Base-by-base conservation (phyloP, 257 asterid species). In the Craterostigma plantagineum region DNA sequence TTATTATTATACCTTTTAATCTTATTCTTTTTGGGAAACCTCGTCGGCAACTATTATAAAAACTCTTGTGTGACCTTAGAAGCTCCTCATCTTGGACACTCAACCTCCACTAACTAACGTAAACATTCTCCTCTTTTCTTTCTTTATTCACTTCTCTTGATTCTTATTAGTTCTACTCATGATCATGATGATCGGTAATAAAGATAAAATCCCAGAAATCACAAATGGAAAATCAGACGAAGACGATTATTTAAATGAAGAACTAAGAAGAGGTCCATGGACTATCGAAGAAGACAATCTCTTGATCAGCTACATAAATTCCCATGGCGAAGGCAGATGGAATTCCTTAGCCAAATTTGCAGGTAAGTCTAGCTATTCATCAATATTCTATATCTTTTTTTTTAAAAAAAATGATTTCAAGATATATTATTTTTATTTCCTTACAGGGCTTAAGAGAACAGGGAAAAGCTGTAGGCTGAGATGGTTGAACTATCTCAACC, bases 321-420 rank as follows among this genome's bases (percentile, higher is more conserved):
- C 51, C 50, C 68, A 74, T 56, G 80, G 86, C 1, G 93, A 81
- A 81, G 91, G 93, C n/a, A 61, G 68, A 14, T 81, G 93, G 91
- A 77, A 77, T 51, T 52, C 74, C 11, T 52, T 69, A 13, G 91
- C 93, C 51, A 71, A 77, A 64, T 56, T 55, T 59, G 74, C 93
- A 49, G 91, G 93, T 73, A 42, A 1, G 14, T 8, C 14, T 1
- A 12, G 14, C 40, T 36, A 36, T 9, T 10, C 11, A 9, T 9
- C 40, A n/a, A n/a, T n/a, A n/a, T n/a, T 10, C 4, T 36, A 2
- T 36, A 2, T 36, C 1, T 8, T 1, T 10, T 12, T 36, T n/a
- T 48, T 13, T 35, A 9, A 12, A 11, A 2, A 4, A 9, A 11
- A 12, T n/a, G 14, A n/a, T n/a, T n/a, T n/a, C n/a, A n/a, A n/a